phyloP scores from a whole-genome alignment of 225 moss, liverwort and hornwort species.

The Ulota crispa region DNA sequence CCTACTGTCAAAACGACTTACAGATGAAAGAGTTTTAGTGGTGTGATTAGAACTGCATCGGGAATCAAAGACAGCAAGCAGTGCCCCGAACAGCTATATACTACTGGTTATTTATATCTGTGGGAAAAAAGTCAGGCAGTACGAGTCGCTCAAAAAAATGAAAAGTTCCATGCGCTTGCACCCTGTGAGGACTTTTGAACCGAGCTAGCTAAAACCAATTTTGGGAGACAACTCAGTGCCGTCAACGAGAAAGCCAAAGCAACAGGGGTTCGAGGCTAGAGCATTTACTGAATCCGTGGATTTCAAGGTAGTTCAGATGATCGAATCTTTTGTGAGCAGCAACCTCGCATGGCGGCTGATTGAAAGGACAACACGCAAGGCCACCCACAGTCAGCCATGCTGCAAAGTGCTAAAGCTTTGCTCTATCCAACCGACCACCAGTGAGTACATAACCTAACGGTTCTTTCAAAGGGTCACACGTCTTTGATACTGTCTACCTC shows the following conservation, averaged over 20 bases:
- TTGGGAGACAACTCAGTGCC: not conserved
- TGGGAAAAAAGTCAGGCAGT: not conserved
- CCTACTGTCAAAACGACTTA: not conserved
- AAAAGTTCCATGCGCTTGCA: not conserved
- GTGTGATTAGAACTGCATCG: too few relatives aligned
- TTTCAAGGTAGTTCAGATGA: not conserved
- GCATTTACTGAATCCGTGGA: not conserved
- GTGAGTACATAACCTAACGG: slow-evolving; percentile 25
- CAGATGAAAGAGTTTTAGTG: not conserved
- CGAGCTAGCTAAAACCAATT: not conserved
- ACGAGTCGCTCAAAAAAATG: not conserved
- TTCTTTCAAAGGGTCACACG: slow-evolving; percentile 14
- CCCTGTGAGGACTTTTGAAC: not conserved
- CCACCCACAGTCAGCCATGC: slow-evolving; percentile 22
- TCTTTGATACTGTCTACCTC: not conserved
- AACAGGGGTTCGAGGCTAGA: not conserved
- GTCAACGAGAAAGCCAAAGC: not conserved
- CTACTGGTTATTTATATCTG: not conserved
- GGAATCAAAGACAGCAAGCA: not conserved
- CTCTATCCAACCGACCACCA: not conserved
- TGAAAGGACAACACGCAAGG: slow-evolving; percentile 9
- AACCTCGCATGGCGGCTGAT: slow-evolving; percentile 31
- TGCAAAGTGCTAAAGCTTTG: slow-evolving; percentile 26
- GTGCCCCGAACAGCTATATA: not conserved
- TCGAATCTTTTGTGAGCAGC: slow-evolving; percentile 1